Evolutionary conservation across 1,284 basidiomycete species (phyloP).

Genomic region (Microstroma glucosiphilum): DNA sequence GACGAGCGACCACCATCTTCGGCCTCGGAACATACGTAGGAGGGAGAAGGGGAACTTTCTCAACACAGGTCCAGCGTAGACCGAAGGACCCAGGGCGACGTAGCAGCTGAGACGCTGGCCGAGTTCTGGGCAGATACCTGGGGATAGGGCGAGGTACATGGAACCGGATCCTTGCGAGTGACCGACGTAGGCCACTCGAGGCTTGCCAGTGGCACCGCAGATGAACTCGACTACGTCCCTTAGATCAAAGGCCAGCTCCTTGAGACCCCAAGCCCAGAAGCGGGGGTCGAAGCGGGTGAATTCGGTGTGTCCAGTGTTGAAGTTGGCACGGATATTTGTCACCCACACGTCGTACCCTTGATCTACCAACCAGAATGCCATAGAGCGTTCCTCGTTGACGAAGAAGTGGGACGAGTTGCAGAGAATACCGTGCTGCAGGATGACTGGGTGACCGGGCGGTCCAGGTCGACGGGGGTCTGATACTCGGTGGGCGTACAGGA

Average conservation of each 20-base stretch:
- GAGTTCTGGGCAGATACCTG: constrained; percentile 43
- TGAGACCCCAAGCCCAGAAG: constrained; percentile 50
- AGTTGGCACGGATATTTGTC: constrained; percentile 49
- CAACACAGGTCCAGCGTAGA: constrained; percentile 47
- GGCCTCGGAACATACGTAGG: constrained; percentile 40
- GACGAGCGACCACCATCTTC: constrained; percentile 45
- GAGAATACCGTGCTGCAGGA: constrained; percentile 49
- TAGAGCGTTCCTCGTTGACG: constrained; percentile 44
- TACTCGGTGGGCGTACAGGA: constrained; percentile 48
- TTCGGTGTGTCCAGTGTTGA: constrained; percentile 43
- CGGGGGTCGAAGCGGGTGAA: constrained; percentile 43
- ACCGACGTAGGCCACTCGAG: constrained; percentile 44
- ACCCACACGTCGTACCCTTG: constrained; percentile 50
- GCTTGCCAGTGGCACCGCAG: constrained; percentile 33
- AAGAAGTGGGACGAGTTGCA: constrained; percentile 48
- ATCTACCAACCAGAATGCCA: constrained; percentile 50
- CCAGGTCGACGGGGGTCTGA: constrained; percentile 45
- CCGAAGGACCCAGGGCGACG: constrained; percentile 45
- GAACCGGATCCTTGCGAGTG: constrained; percentile 48
- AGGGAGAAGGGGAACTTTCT: constrained; percentile 46
- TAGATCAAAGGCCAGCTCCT: constrained; percentile 47
- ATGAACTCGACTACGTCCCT: constrained; percentile 47
- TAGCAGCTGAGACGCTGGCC: constrained; percentile 44
- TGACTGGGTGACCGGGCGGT: constrained; percentile 43
- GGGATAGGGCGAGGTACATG: constrained; percentile 48